A percentile compares a stretch with the other conserved stretches of the same genome.
These are phyloP conservation scores for Fusarium sp. DNA, from an alignment of 2,329 filamentous ascomycete genomes.

Conservation along the genomic window DNA sequence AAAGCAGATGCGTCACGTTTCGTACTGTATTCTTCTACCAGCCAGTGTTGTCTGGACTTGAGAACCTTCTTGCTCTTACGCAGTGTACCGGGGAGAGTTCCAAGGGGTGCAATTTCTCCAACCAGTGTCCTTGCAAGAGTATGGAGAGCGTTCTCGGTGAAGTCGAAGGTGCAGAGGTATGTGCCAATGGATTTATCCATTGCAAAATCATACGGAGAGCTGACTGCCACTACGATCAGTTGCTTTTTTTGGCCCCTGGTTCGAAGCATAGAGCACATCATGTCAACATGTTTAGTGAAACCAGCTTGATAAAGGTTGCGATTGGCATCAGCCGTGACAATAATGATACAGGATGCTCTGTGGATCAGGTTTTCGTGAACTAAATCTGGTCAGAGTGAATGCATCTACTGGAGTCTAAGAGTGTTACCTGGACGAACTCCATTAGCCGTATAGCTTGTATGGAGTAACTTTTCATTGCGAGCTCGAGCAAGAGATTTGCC, in stretches of 20 bases:
- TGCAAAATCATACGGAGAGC: conserved; percentile 95
- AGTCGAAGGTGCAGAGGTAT: conserved; percentile 95
- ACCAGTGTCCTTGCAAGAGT: conserved; percentile 85
- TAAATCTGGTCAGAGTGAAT: conserved; percentile 16
- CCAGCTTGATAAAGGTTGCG: conserved; percentile 92
- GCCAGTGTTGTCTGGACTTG: conserved; percentile 93
- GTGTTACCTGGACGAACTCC: conserved; percentile 76
- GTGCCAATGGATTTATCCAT: conserved; percentile 91
- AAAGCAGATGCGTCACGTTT: conserved; percentile 78
- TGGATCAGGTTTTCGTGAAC: conserved; percentile 94
- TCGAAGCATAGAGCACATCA: conserved; percentile 88
- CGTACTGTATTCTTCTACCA: conserved; percentile 87
- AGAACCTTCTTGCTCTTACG: conserved; percentile 86
- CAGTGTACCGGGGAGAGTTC: conserved; percentile 75
- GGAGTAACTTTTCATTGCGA: conserved; percentile 83
- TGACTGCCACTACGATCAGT: conserved; percentile 88
- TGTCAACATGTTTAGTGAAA: conserved; percentile 94
- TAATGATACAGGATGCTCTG: conserved; percentile 84
- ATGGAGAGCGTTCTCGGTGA: conserved; percentile 89
- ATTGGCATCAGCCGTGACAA: conserved; percentile 93
- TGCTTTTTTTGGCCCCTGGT: conserved; percentile 85
- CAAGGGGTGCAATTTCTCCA: conserved; percentile 71
- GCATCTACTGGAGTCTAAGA: neutral
- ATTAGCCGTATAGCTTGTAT: conserved; percentile 95
- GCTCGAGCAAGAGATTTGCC: conserved; percentile 87